Evolutionary conservation across 495 filamentous ascomycete species (phyloP).

Genomic region (Jackrogersella multiformis): DNA sequence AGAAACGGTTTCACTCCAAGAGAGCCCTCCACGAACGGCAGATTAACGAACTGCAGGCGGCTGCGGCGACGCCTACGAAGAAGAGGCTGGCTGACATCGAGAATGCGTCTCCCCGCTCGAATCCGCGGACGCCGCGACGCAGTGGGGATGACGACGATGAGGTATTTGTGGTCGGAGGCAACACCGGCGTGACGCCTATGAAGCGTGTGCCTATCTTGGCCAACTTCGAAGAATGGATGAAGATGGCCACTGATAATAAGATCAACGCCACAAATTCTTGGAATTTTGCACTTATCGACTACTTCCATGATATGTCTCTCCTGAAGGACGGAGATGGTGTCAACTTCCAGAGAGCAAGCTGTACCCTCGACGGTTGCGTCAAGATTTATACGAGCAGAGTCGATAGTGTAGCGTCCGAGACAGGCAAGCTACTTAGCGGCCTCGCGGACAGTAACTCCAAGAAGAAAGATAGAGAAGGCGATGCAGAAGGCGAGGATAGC

Average conservation of each 20-base stretch:
- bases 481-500: slow-evolving; percentile 74
- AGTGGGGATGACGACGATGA: slow-evolving; percentile 62
- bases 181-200: slow-evolving; percentile 87
- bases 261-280: slow-evolving; percentile 99
- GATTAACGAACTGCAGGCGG: slow-evolving; percentile 89
- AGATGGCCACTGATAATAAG: slow-evolving; percentile 99
- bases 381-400: slow-evolving; percentile 99
- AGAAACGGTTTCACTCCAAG: slow-evolving; percentile 84
- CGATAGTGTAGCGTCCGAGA: slow-evolving; percentile 97
- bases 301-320: slow-evolving; percentile 99
- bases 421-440: slow-evolving; percentile 92
- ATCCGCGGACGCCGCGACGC: slow-evolving; percentile 68
- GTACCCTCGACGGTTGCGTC: slow-evolving; percentile 96
- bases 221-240: slow-evolving; percentile 99
- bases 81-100: slow-evolving; percentile 70
- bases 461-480: slow-evolving; percentile 69
- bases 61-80: slow-evolving; percentile 82
- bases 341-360: slow-evolving; percentile 98
- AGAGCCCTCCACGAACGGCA: slow-evolving; percentile 90
- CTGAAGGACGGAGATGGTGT: slow-evolving; percentile 96
- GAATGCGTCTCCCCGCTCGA: slow-evolving; percentile 62
- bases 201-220: slow-evolving; percentile 94
- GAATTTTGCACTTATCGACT: slow-evolving; percentile 99
- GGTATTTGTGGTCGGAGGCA: slow-evolving; percentile 65
- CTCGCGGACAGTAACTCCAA: slow-evolving; percentile 89